These are phyloP conservation scores for Hypholoma fasciculare DNA, from an alignment of 768 basidiomycete species.

Conservation along the genomic window DNA sequence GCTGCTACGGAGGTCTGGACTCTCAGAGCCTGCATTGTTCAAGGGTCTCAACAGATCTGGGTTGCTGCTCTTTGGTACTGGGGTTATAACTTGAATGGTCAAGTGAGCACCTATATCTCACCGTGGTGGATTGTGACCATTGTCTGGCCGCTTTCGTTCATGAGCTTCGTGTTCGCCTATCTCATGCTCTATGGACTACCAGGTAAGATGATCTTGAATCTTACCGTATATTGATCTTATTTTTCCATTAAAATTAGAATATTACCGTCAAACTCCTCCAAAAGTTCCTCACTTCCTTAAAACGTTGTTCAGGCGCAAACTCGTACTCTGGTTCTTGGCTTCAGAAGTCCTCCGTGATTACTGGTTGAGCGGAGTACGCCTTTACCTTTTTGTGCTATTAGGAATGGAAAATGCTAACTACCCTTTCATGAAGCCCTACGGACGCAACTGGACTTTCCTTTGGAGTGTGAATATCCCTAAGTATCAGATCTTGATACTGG, in stretches of 20 bases:
- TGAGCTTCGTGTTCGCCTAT: conserved; percentile 78
- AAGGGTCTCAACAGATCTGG: conserved; percentile 96
- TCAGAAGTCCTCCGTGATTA: conserved; percentile 92
- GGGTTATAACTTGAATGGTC: conserved; percentile 77
- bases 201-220: conserved; percentile 42
- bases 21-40: conserved; percentile 86
- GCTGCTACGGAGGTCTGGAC: conserved; percentile 96
- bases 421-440: conserved; percentile 66
- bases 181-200: conserved; percentile 87
- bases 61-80: conserved; percentile 96
- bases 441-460: conserved; percentile 93
- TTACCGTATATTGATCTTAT: conserved; percentile 1
- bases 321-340: conserved; percentile 94
- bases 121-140: conserved; percentile 88
- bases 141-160: conserved; percentile 77
- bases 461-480: conserved; percentile 84
- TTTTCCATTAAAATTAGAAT: conserved; percentile 47
- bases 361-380: conserved; percentile 82
- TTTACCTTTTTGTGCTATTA: not conserved
- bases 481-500: conserved; percentile 80
- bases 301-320: conserved; percentile 86
- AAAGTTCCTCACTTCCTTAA: conserved; percentile 91
- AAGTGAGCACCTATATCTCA: conserved; percentile 48
- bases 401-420: conserved; percentile 9
- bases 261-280: conserved; percentile 90